Conservation (phyloP, 306 rosid species). For the Quercus rubra region DNA sequence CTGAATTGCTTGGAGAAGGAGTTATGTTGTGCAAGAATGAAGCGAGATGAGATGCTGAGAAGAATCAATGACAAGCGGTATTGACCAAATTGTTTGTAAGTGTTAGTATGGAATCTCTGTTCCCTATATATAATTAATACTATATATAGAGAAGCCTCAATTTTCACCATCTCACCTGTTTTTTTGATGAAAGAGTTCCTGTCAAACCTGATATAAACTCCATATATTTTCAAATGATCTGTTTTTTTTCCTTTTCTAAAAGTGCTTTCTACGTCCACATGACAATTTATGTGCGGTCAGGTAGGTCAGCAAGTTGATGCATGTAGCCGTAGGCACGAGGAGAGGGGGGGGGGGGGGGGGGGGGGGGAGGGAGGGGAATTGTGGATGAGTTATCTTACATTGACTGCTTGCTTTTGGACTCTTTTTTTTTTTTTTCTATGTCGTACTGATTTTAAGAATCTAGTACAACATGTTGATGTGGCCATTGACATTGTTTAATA, state of each 20-base stretch:
- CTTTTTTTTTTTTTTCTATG: not conserved
- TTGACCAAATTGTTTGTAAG: not conserved
- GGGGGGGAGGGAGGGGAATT: not conserved
- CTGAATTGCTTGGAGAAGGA: constrained; percentile 53
- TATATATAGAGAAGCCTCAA: not conserved
- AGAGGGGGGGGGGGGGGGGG: too few species aligned
- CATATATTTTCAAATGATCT: not conserved
- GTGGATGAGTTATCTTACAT: not conserved
- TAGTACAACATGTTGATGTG: not conserved
- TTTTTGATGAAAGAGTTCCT: not conserved
- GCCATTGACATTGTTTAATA: not conserved
- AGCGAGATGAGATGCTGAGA: constrained; percentile 32
- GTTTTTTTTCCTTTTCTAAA: not conserved
- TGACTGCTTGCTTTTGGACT: not conserved
- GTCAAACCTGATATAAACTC: not conserved
- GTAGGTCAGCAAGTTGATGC: not conserved
- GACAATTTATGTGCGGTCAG: not conserved
- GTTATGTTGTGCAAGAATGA: constrained; percentile 33
- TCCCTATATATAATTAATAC: not conserved
- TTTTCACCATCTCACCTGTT: not conserved
- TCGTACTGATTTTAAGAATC: not conserved
- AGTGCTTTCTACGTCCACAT: not conserved
- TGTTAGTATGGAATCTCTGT: not conserved
- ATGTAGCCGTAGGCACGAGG: not conserved
- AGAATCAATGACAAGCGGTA: constrained; percentile 52